These are phyloP conservation scores for Aspergillus olivimuriae DNA, from an alignment of 495 filamentous ascomycete species.

Conservation along the genomic window DNA sequence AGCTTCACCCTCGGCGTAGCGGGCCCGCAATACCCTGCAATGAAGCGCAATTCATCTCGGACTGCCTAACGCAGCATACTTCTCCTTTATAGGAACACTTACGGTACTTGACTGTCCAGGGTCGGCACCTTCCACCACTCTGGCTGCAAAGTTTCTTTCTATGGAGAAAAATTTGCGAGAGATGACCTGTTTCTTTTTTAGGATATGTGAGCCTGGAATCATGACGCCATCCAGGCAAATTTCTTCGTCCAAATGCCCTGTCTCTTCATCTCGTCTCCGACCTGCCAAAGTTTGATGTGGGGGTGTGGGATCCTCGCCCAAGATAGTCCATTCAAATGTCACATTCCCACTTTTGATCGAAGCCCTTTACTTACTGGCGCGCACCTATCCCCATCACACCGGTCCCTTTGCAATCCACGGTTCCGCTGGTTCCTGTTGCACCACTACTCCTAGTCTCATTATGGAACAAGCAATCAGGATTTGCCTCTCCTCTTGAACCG, in stretches of 20 bases:
- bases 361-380: constrained; percentile 1
- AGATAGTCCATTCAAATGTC: constrained; percentile 31
- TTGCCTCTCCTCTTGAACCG: constrained; percentile 16
- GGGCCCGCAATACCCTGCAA: neutral
- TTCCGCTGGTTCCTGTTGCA: constrained; percentile 1
- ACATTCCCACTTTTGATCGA: constrained; percentile 22
- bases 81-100: neutral
- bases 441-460: neutral
- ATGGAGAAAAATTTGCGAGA: too few species aligned
- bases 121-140: too few species aligned
- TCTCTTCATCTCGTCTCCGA: neutral
- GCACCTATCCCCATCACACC: constrained; percentile 10
- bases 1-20: neutral
- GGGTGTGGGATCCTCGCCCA: constrained; percentile 14
- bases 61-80: neutral
- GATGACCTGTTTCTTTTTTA: neutral
- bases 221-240: constrained; percentile 8
- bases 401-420: constrained; percentile 19
- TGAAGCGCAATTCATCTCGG: neutral
- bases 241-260: neutral
- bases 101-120: too few species aligned
- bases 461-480: neutral
- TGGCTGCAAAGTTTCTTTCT: too few species aligned
- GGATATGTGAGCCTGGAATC: neutral
- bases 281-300: constrained; percentile 4